A percentile compares a stretch with the other conserved stretches of the same genome.
phyloP scores from a whole-genome alignment of 1,284 basidiomycete species.

The Inonotus obliquus region DNA sequence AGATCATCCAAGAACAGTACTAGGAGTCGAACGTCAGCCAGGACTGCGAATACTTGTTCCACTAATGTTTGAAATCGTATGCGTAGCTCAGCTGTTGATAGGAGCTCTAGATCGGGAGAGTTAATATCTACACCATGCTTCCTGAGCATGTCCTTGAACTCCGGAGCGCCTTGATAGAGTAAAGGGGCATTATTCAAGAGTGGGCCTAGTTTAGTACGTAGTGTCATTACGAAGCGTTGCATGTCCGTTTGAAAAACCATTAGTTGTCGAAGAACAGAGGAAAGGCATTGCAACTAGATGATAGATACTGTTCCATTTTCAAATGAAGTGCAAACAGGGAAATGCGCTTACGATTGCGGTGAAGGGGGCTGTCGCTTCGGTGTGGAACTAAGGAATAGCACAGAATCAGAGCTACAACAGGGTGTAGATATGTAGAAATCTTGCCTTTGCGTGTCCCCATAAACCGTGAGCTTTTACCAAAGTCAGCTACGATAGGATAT shows the following conservation, averaged over 20 bases:
- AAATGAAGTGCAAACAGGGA: background rate
- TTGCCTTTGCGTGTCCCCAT: slow-evolving; percentile 64
- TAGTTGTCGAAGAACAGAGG: slow-evolving; percentile 62
- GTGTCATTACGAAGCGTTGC: slow-evolving; percentile 55
- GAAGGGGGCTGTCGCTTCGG: slow-evolving; percentile 58
- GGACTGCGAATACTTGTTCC: slow-evolving; percentile 60
- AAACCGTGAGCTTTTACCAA: slow-evolving; percentile 53
- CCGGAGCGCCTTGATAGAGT: slow-evolving; percentile 63
- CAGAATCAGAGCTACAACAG: background rate
- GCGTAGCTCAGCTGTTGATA: slow-evolving; percentile 54
- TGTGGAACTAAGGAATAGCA: slow-evolving; percentile 40
- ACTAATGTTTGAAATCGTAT: slow-evolving; percentile 65
- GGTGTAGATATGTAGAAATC: background rate
- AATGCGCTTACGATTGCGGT: slow-evolving; percentile 48
- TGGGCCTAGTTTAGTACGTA: slow-evolving; percentile 57
- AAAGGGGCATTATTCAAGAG: slow-evolving; percentile 64
- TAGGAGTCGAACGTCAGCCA: slow-evolving; percentile 62
- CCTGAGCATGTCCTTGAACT: slow-evolving; percentile 56
- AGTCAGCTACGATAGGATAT: background rate
- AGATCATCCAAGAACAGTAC: slow-evolving; percentile 68
- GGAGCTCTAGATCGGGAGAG: slow-evolving; percentile 42
- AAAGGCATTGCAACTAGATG: slow-evolving; percentile 54
- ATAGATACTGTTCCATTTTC: background rate
- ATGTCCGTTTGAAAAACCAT: slow-evolving; percentile 69
- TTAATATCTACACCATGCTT: slow-evolving; percentile 50